Evolutionary conservation across 106 monocot species (phyloP).

Genomic region (Acorus gramineus): DNA sequence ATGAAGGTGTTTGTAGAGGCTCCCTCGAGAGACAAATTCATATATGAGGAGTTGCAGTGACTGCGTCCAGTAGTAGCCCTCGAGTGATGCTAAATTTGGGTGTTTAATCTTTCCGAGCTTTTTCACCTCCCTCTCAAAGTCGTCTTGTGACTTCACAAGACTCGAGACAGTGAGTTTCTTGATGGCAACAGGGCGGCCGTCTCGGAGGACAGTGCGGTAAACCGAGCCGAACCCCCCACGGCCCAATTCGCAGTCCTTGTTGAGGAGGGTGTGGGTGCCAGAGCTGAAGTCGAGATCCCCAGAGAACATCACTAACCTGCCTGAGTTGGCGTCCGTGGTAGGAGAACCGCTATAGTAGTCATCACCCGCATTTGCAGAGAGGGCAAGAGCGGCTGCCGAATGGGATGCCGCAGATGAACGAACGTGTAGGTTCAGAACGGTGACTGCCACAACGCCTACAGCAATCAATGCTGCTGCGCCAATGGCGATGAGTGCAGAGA

Average conservation of each 20-base stretch:
- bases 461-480: slow-evolving; percentile 63
- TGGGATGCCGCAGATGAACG: slow-evolving; percentile 19
- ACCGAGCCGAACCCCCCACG: slow-evolving; percentile 87
- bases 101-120: slow-evolving; percentile 66
- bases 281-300: slow-evolving; percentile 55
- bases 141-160: slow-evolving; percentile 78
- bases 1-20: slow-evolving; percentile 67
- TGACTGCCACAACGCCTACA: slow-evolving; percentile 58
- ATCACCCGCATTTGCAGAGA: slow-evolving; percentile 20
- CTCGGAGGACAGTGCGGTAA: slow-evolving; percentile 67
- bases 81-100: slow-evolving; percentile 56
- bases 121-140: slow-evolving; percentile 75
- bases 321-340: slow-evolving; percentile 48
- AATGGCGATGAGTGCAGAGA: slow-evolving; percentile 77
- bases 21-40: slow-evolving; percentile 79
- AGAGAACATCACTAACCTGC: slow-evolving; percentile 80
- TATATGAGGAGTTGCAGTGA: slow-evolving; percentile 88
- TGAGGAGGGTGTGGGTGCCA: slow-evolving; percentile 60
- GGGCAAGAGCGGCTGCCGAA: slow-evolving; percentile 26
- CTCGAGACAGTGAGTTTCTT: slow-evolving; percentile 94
- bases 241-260: slow-evolving; percentile 89
- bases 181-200: slow-evolving; percentile 74
- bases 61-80: slow-evolving; percentile 91
- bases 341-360: slow-evolving; percentile 53
- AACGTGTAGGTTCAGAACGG: slow-evolving; percentile 53